Evolutionary conservation across 306 rosid genomes (phyloP).

Genomic region (Rosa chinensis): DNA sequence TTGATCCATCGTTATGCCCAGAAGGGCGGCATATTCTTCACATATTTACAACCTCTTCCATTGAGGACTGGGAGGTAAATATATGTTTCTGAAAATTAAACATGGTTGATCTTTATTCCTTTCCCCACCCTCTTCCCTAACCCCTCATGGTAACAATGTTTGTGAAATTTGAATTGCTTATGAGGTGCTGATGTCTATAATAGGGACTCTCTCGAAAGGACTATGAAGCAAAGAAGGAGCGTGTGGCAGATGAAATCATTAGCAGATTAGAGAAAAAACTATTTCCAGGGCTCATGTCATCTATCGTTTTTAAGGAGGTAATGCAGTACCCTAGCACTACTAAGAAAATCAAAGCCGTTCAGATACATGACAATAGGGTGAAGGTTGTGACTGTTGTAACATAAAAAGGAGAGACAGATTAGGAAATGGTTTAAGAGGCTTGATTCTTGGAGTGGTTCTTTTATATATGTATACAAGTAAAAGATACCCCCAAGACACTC

Average conservation of each 20-base stretch:
- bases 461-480: background rate
- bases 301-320: constrained; percentile 85
- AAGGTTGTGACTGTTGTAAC: constrained; percentile 1
- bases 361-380: background rate
- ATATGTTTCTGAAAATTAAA: constrained; percentile 20
- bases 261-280: constrained; percentile 75
- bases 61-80: constrained; percentile 85
- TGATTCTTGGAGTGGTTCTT: background rate
- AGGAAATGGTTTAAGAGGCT: constrained; percentile 5
- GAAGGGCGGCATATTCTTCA: constrained; percentile 88
- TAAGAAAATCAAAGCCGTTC: background rate
- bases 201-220: constrained; percentile 74
- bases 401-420: background rate
- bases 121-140: constrained; percentile 11
- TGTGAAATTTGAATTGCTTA: constrained; percentile 19
- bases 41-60: constrained; percentile 88
- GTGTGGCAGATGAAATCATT: constrained; percentile 72
- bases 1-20: constrained; percentile 90
- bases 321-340: constrained; percentile 18
- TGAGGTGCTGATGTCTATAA: constrained; percentile 22
- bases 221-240: constrained; percentile 81
- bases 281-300: constrained; percentile 79
- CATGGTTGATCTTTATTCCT: constrained; percentile 20
- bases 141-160: background rate
- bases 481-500: background rate